Percentiles rank a stretch among this genome's conserved stretches.
Conservation (phyloP, 805 yeast genomes). For the Wickerhamiella parazyma region DNA sequence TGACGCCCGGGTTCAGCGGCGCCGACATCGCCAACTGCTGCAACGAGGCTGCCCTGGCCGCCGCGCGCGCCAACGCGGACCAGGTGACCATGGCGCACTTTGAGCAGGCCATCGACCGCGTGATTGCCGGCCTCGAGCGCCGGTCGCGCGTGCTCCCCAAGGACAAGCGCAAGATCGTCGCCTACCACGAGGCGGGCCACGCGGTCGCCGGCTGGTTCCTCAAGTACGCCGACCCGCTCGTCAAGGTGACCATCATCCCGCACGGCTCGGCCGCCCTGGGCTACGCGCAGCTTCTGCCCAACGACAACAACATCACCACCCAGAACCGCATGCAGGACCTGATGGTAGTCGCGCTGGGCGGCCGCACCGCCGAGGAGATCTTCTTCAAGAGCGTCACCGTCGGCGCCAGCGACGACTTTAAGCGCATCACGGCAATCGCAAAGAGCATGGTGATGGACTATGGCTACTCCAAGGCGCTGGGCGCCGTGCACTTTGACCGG, state of each 20-base stretch:
- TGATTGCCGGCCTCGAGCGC: conserved; percentile 86
- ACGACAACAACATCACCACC: conserved; percentile 68
- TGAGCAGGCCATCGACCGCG: conserved; percentile 88
- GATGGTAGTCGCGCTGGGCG: conserved; percentile 91
- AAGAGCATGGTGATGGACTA: conserved; percentile 75
- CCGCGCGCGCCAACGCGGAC: conserved; percentile 63
- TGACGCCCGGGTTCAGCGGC: conserved; percentile 93
- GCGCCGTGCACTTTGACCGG: conserved; percentile 43
- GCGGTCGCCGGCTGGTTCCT: conserved; percentile 93
- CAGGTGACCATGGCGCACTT: conserved; percentile 58
- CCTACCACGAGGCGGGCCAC: conserved; percentile 94
- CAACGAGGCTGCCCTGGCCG: conserved; percentile 87
- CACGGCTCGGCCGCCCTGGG: conserved; percentile 92
- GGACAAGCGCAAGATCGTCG: conserved; percentile 73
- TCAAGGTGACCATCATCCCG: conserved; percentile 89
- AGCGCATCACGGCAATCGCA: conserved; percentile 81
- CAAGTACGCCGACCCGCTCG: conserved; percentile 75
- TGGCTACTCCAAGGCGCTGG: conserved; percentile 79
- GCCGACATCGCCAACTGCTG: conserved; percentile 93
- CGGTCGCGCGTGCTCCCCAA: conserved; percentile 65
- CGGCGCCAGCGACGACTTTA: conserved; percentile 88
- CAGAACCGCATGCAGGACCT: conserved; percentile 66
- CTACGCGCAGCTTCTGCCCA: conserved; percentile 90
- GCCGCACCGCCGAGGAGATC: conserved; percentile 81
- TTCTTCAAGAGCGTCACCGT: conserved; percentile 79